These are phyloP conservation scores for Tremella fuciformis DNA, from an alignment of 768 basidiomycete genomes.

Conservation along the genomic window DNA sequence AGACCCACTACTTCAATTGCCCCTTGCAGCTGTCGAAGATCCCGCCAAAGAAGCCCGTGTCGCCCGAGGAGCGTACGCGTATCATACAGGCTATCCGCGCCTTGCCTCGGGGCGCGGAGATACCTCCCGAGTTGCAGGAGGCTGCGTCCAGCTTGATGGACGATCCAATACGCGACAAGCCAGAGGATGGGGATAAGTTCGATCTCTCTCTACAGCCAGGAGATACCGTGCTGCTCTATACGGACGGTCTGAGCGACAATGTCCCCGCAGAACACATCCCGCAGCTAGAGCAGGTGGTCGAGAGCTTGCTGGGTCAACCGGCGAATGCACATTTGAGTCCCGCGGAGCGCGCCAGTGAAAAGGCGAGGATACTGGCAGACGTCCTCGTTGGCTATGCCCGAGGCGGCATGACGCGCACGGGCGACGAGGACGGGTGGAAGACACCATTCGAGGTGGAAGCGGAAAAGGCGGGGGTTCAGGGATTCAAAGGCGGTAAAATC, in stretches of 20 bases:
- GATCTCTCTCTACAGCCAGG: slow-evolving; percentile 38
- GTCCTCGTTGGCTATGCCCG: slow-evolving; percentile 48
- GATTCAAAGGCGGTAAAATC: slow-evolving; percentile 49
- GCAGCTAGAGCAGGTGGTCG: slow-evolving; percentile 33
- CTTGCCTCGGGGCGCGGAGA: background rate
- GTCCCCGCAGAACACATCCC: slow-evolving; percentile 43
- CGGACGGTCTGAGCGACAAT: slow-evolving; percentile 52
- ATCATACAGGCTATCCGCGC: slow-evolving; percentile 1
- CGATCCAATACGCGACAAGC: slow-evolving; percentile 30
- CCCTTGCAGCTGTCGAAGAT: slow-evolving; percentile 35
- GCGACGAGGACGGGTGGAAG: slow-evolving; percentile 42
- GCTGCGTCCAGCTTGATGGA: slow-evolving; percentile 25
- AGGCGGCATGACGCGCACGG: slow-evolving; percentile 47
- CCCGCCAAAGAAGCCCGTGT: slow-evolving; percentile 9
- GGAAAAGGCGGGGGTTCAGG: slow-evolving; percentile 34
- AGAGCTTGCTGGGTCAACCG: slow-evolving; percentile 29
- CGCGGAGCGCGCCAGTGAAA: slow-evolving; percentile 33
- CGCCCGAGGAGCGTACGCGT: background rate
- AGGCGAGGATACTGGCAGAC: slow-evolving; percentile 45
- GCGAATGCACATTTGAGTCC: slow-evolving; percentile 39
- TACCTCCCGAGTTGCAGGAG: background rate
- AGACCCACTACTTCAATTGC: slow-evolving; percentile 51
- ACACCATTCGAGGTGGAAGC: slow-evolving; percentile 52
- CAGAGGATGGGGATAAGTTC: slow-evolving; percentile 38
- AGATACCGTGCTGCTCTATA: slow-evolving; percentile 48